These are phyloP conservation scores for Neopestalotiopsis clavispora DNA, from an alignment of 2,329 filamentous ascomycete genomes.

Conservation along the genomic window DNA sequence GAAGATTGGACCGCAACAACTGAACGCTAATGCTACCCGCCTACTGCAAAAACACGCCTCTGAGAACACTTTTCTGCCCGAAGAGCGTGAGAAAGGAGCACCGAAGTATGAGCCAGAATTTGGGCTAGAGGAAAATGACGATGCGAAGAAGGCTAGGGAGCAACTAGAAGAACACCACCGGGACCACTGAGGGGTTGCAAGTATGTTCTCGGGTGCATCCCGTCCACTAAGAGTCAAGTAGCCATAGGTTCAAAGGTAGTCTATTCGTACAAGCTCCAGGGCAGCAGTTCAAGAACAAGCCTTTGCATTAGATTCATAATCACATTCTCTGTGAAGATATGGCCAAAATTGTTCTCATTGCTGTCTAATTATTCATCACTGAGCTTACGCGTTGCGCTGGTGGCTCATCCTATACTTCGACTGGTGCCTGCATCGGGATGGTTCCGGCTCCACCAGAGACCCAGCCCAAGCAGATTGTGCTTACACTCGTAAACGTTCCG, in stretches of 20 bases:
- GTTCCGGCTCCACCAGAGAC: background rate
- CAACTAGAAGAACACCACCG: background rate
- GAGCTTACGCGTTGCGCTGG: too few species aligned
- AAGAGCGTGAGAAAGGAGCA: background rate
- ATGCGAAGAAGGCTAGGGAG: background rate
- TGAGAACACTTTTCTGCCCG: background rate
- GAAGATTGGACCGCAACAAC: background rate
- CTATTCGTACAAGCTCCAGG: too few species aligned
- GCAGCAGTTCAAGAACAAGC: too few species aligned
- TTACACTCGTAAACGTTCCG: background rate
- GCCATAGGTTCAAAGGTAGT: too few species aligned
- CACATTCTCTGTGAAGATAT: too few species aligned
- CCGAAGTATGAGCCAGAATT: background rate
- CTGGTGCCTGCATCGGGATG: background rate
- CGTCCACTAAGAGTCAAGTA: too few species aligned
- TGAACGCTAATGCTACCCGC: background rate
- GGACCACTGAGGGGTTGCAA: background rate
- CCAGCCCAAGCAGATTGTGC: background rate
- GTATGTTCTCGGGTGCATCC: background rate
- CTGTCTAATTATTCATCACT: too few species aligned
- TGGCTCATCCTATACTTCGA: background rate
- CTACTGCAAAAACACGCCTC: background rate
- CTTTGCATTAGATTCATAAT: too few species aligned
- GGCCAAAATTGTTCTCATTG: too few species aligned
- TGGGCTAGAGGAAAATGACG: background rate